These are phyloP conservation scores for Cutaneotrichosporon cyanovorans DNA, from an alignment of 1,284 basidiomycete genomes.

Conservation along the genomic window DNA sequence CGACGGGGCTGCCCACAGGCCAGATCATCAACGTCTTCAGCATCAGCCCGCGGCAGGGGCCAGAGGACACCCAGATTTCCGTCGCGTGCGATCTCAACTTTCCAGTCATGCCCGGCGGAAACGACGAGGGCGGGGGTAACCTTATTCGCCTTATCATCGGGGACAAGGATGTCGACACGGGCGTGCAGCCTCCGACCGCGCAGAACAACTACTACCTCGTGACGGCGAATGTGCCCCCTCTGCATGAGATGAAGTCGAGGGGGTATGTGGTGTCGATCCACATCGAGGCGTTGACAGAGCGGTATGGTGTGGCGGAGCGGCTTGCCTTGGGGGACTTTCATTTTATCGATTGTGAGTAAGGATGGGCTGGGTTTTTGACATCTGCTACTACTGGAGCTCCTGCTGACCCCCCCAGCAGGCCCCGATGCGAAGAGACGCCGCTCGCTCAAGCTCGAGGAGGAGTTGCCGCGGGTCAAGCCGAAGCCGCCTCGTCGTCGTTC, in stretches of 20 bases:
- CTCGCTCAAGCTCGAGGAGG: slow-evolving; percentile 6
- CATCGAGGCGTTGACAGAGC: slow-evolving; percentile 32
- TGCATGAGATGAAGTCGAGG: no score
- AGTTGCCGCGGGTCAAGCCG: slow-evolving; percentile 6
- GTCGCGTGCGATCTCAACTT: slow-evolving; percentile 30
- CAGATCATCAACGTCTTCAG: slow-evolving; percentile 21
- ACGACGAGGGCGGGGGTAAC: slow-evolving; percentile 2
- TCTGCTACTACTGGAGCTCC: background rate
- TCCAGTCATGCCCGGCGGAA: slow-evolving; percentile 1
- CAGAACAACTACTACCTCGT: slow-evolving; percentile 4
- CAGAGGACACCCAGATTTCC: slow-evolving; percentile 23
- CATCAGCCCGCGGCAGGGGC: slow-evolving; percentile 23
- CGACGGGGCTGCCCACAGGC: background rate
- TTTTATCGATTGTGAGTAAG: slow-evolving; percentile 12
- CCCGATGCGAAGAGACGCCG: background rate
- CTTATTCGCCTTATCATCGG: slow-evolving; percentile 33
- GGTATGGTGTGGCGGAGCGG: slow-evolving; percentile 24
- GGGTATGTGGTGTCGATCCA: slow-evolving; percentile 21
- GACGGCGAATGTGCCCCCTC: slow-evolving; percentile 2
- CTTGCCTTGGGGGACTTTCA: slow-evolving; percentile 30
- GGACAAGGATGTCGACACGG: slow-evolving; percentile 27
- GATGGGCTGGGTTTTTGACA: no score
- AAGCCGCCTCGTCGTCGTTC: background rate
- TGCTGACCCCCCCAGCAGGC: background rate
- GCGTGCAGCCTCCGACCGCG: slow-evolving; percentile 12